Evolutionary conservation across 805 yeast genomes (phyloP), one percentile per base, ranked within the genome.

Genomic region (Candida pini): DNA sequence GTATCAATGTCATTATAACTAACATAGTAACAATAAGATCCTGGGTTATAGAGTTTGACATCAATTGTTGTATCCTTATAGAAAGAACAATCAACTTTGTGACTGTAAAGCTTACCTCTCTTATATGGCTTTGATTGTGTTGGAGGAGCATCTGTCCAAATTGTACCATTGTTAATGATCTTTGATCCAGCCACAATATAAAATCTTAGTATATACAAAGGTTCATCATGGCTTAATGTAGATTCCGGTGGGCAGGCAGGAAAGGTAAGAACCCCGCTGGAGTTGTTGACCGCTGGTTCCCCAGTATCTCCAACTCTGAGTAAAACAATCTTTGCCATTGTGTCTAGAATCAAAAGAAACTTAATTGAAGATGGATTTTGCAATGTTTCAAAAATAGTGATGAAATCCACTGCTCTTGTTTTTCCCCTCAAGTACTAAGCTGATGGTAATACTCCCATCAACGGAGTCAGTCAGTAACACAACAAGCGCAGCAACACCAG

Each of bases 21-120:
- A 15, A 83, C 64, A 51, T 78, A 84, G 58, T 76, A 89, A 39
- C 82, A 71, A 58, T 71, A 90, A 2, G 94, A 72, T 3, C 98
- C 98, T 1, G 96, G 88, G 6, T 53, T 58, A 50, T 58, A 75
- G 35, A 90, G 73, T 7, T 72, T 66, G 33, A 90, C 65, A 40
- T 73, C 76, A 14, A 89, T 60, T 23, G 63, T 56, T 33, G 73
- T 66, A 53, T 88, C 92, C 33, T 70, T 56, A 48, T 77, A 78
- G 54, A 89, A 80, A 1, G 78, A 66, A n/a, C 74, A 61, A 6
- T 63, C 62, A 35, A 81, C 68, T 27, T 68, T 54, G 36, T 66
- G 66, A 28, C 74, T 68, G 41, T 69, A 65, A 55, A 73, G 85
- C 32, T 60, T 65, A 28, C 67, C 54, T 42, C 97, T 69, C 12